Evolutionary conservation across 352 stramenopile species (phyloP).

Genomic region (Phytophthora citricola): DNA sequence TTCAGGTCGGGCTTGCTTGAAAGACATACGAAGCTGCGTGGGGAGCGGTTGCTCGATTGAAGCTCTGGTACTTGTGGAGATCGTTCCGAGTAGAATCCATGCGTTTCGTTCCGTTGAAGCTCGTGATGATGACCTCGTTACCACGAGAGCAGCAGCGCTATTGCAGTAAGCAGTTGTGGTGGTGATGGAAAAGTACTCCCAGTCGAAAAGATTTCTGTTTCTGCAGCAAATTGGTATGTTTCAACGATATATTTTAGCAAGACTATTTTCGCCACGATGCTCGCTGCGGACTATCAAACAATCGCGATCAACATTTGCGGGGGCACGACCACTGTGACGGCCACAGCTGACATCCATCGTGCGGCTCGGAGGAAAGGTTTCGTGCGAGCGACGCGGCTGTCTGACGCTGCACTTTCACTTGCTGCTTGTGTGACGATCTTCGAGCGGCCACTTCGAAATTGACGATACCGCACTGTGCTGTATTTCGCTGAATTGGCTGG

Average conservation of each 20-base stretch:
- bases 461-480: too few species aligned
- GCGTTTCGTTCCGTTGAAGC: constrained; percentile 31
- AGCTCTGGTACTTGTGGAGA: constrained; percentile 2
- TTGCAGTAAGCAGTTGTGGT: too few species aligned
- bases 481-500: too few species aligned
- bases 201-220: too few species aligned
- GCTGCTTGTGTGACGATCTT: constrained; percentile 7
- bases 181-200: too few species aligned
- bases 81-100: constrained; percentile 18
- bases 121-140: neutral
- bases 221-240: too few species aligned
- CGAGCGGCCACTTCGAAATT: constrained; percentile 11
- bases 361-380: constrained; percentile 9
- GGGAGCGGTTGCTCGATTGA: constrained; percentile 18
- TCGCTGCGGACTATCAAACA: constrained; percentile 1
- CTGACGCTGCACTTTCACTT: constrained; percentile 8
- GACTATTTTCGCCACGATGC: neutral
- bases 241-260: neutral
- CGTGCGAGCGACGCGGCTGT: constrained; percentile 4
- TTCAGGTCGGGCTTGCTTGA: constrained; percentile 4
- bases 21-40: constrained; percentile 5
- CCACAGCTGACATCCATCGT: constrained; percentile 21
- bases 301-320: constrained; percentile 11
- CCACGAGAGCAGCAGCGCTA: neutral
- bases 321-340: constrained; percentile 15